phyloP scores from a whole-genome alignment of 306 rosid genomes.

The Rosa persica region DNA sequence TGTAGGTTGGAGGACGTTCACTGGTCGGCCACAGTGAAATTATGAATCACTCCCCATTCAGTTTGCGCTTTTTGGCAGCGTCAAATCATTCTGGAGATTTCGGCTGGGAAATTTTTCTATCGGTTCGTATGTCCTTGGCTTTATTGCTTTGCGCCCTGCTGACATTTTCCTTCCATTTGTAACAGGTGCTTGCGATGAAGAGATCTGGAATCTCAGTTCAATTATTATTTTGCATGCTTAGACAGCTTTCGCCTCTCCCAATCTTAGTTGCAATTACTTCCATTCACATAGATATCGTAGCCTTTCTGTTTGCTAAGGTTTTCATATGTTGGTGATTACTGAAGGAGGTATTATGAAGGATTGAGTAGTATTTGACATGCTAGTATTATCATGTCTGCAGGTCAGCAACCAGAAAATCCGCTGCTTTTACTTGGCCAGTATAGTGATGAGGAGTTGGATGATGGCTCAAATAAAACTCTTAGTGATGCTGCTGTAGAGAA shows the following conservation, averaged over 20 bases:
- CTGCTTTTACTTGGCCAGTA: slow-evolving; percentile 89
- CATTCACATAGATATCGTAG: not conserved
- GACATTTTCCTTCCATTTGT: slow-evolving; percentile 58
- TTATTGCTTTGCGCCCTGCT: slow-evolving; percentile 57
- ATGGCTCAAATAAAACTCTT: slow-evolving; percentile 45
- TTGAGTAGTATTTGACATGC: slow-evolving; percentile 45
- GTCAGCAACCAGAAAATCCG: slow-evolving; percentile 71
- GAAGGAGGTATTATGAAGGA: slow-evolving; percentile 16
- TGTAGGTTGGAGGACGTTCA: slow-evolving; percentile 85
- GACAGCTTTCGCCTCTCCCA: not conserved
- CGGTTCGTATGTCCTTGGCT: slow-evolving; percentile 98
- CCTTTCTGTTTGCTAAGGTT: slow-evolving; percentile 14
- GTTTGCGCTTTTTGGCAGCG: slow-evolving; percentile 59
- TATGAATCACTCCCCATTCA: slow-evolving; percentile 61
- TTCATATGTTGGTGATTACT: slow-evolving; percentile 20
- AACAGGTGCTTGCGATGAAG: slow-evolving; percentile 70
- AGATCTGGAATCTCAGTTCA: slow-evolving; percentile 37
- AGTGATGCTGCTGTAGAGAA: slow-evolving; percentile 34
- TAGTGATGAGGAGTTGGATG: slow-evolving; percentile 83
- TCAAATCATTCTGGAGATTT: slow-evolving; percentile 69
- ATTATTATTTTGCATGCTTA: slow-evolving; percentile 31
- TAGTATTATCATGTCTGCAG: slow-evolving; percentile 57
- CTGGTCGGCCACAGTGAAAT: slow-evolving; percentile 71
- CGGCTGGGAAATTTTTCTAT: slow-evolving; percentile 60
- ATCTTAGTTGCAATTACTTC: not conserved